Evolutionary conservation across 2,329 filamentous ascomycete genomes (phyloP).

Genomic region (Sclerotinia nivalis): DNA sequence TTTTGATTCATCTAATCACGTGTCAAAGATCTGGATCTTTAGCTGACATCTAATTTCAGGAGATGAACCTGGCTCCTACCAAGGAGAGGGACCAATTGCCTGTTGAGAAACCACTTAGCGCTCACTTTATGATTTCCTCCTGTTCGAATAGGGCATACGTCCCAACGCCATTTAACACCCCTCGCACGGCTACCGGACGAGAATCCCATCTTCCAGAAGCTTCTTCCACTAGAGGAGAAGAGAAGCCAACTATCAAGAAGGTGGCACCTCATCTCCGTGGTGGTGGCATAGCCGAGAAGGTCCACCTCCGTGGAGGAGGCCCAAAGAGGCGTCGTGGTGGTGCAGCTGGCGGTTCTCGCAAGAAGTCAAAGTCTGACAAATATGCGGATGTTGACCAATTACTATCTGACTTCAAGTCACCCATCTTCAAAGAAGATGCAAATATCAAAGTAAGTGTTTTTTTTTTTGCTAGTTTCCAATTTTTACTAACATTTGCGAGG

Average conservation of each 20-base stretch:
- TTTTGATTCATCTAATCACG: not conserved
- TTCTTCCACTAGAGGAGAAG: not conserved
- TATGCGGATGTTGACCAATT: slow-evolving; percentile 18
- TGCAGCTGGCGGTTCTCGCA: not conserved
- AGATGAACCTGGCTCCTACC: not conserved
- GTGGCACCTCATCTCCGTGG: not conserved
- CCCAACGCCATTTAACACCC: slow-evolving; percentile 18
- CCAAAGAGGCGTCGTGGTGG: slow-evolving; percentile 16
- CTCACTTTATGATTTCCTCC: slow-evolving; percentile 17
- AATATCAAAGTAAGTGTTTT: slow-evolving; percentile 25
- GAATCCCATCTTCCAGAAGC: not conserved
- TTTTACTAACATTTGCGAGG: not conserved
- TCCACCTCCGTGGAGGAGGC: slow-evolving; percentile 12
- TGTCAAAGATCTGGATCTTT: not conserved
- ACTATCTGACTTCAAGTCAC: slow-evolving; percentile 21
- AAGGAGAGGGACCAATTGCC: not conserved
- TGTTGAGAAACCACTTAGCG: not conserved
- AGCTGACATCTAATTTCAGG: not conserved
- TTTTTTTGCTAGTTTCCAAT: too few species aligned
- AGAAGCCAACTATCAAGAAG: not conserved
- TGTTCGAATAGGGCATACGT: slow-evolving; percentile 11
- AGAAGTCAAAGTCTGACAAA: slow-evolving; percentile 20
- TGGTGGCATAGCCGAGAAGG: not conserved
- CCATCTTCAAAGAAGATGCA: slow-evolving; percentile 19
- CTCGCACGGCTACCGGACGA: not conserved